These are phyloP conservation scores for Pleurotus platypus DNA, from an alignment of 768 basidiomycete genomes.

Conservation along the genomic window DNA sequence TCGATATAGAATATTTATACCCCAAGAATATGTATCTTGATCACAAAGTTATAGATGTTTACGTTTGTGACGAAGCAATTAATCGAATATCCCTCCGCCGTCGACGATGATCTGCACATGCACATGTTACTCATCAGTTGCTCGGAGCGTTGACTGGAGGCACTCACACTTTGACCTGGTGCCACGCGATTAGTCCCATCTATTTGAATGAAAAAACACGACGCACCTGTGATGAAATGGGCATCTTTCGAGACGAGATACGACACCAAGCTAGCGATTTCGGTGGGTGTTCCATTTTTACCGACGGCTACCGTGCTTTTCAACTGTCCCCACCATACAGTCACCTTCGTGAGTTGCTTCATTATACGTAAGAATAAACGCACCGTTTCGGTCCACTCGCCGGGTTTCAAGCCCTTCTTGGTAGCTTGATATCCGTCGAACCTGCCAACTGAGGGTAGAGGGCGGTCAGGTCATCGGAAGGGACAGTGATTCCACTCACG, in stretches of 20 bases:
- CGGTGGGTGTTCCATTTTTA: constrained; percentile 16
- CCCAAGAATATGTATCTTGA: too few relatives aligned
- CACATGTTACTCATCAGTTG: neutral
- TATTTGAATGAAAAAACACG: too few relatives aligned
- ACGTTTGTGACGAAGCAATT: neutral
- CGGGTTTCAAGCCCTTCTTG: neutral
- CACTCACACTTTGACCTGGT: constrained; percentile 6
- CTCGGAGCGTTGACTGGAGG: neutral
- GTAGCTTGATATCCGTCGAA: constrained; percentile 10
- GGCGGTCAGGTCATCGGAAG: too few relatives aligned
- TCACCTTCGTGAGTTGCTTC: too few relatives aligned
- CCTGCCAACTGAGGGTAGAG: neutral
- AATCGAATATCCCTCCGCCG: constrained; percentile 1
- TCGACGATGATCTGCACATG: neutral
- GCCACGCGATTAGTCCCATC: neutral
- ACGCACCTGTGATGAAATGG: constrained; percentile 9
- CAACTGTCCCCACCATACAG: neutral
- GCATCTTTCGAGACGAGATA: constrained; percentile 29
- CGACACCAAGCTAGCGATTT: constrained; percentile 29
- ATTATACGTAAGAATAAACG: neutral
- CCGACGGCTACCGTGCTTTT: neutral
- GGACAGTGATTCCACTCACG: constrained; percentile 16
- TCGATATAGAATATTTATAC: too few relatives aligned
- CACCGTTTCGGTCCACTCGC: neutral
- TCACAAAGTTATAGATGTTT: neutral